Evolutionary conservation across 2,329 filamentous ascomycete species (phyloP), one percentile per base, ranked within the genome.

Genomic region (Cordyceps cicadae): DNA sequence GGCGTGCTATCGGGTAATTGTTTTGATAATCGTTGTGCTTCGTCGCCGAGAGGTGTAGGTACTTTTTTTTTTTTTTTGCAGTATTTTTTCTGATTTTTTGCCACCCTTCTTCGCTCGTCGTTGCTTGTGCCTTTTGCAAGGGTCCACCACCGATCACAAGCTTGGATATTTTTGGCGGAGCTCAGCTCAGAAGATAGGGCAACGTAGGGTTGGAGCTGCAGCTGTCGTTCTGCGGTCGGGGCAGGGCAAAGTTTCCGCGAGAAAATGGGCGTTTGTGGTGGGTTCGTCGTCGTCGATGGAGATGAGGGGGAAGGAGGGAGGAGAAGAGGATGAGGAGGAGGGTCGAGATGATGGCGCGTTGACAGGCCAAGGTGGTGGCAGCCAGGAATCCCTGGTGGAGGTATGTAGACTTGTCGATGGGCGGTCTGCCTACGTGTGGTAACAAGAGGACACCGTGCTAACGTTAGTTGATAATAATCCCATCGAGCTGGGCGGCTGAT

Each of bases 141-240:
- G 56, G 56, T 59, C 56, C 56, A 52, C 55, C 55, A 37, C 34
- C 29, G 55, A 51, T 59, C 56, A 59, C 56, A 59, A 59, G 56
- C 56, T 59, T 59, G 56, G 26, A 17, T 5, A 19, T 17, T 43
- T 43, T 51, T 17, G 50, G 50, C 51, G 50, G 50, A 60, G 58
- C 49, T 41, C 41, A 60, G 58, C 49, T 41, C 41, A 60, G 46
- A 15, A 50, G 32, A 29, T 29, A 29, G 29, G 29, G 29, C 29
- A 29, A 29, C 29, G 8, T 41, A 51, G 56, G 43, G 26, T 52
- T 52, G 32, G 14, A 51, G 45, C 55, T 37, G 34, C 17, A 29
- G 54, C 45, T 49, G 32, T 21, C 17, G 41, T 19, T 45, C 29
- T 29, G 29, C 29, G 29, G 24, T 48, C 52, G 52, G 15, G 29